These are phyloP conservation scores for Eremothecium coryli DNA, from an alignment of 1,139 yeast species.

Conservation along the genomic window DNA sequence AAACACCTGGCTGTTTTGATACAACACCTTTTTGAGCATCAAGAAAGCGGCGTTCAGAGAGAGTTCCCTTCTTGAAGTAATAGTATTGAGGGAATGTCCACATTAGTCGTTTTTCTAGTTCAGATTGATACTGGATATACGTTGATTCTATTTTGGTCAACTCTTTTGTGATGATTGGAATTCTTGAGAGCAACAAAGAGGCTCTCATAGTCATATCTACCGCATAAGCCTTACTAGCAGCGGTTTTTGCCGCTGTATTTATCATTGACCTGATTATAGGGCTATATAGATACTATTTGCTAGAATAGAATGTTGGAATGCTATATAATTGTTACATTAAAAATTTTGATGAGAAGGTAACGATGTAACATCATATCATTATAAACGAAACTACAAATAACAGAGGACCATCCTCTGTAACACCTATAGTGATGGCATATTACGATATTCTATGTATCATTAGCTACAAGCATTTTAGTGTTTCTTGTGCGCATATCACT, in stretches of 20 bases:
- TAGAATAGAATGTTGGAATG: too few species aligned
- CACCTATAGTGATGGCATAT: background rate
- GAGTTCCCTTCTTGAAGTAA: conserved; percentile 83
- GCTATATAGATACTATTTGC: too few species aligned
- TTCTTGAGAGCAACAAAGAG: conserved; percentile 63
- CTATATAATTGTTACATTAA: too few species aligned
- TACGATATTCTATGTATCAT: conserved; percentile 2
- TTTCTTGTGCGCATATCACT: conserved; percentile 8
- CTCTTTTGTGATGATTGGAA: conserved; percentile 77
- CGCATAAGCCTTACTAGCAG: background rate
- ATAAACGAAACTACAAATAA: too few species aligned
- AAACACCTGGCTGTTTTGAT: conserved; percentile 61
- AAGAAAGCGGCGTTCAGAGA: conserved; percentile 74
- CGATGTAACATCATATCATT: too few species aligned
- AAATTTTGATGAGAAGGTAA: too few species aligned
- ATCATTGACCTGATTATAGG: conserved; percentile 1
- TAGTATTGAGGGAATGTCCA: conserved; percentile 96
- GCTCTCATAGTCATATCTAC: conserved; percentile 27
- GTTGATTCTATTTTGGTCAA: conserved; percentile 61
- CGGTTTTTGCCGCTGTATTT: background rate
- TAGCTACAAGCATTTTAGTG: conserved; percentile 4
- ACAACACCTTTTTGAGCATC: conserved; percentile 72
- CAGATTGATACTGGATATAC: conserved; percentile 76
- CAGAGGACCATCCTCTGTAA: too few species aligned
- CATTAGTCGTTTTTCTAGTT: conserved; percentile 82